Evolutionary conservation across 2,329 filamentous ascomycete species (phyloP), one percentile per base, ranked within the genome.

Genomic region (Ceratocystiopsis minuta): DNA sequence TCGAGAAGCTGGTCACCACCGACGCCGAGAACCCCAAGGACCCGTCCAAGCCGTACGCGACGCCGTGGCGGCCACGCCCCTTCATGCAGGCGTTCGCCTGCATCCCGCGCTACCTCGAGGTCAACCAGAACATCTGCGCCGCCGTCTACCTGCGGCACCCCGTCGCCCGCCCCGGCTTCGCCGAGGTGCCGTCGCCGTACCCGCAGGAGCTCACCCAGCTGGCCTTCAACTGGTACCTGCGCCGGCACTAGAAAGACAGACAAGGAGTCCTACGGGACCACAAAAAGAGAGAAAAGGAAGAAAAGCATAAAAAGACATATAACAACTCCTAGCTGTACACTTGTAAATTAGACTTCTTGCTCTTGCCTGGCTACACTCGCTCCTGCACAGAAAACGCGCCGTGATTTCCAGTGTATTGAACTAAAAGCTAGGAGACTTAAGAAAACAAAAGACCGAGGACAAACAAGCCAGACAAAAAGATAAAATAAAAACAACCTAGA

Each of bases 111-210:
- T 98, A 96, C 60, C 73, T 98, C 46, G 92, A 98, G 64, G 90
- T 98, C 52, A 95, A 96, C 67, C 90, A 93, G 60, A 92, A 87
- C 55, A 81, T 96, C 53, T 98, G 90, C 61, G 80, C 87, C 1
- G 90, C 90, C 12, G 86, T 98, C 35, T 98, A 98, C 59, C 64
- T 98, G 47, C 73, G 90, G 44, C 88, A 98, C 64, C 90, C 90
- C 0, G 88, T 96, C 36, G 90, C 85, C 20, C 71, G 87, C 46
- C 79, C 79, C 3, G 86, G 87, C 12, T 54, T 74, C 49, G 78
- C 81, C 4, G 90, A 88, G 60, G 80, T 88, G 46, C 88, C 88
- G 2, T 85, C 83, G 18, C 88, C 88, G 16, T 95, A 86, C 60
- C 61, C 65, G 40, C 65, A 72, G 44, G 64, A 74, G 49, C 70